Conservation (phyloP, 306 rosid species). For the Prunus kanzakura region DNA sequence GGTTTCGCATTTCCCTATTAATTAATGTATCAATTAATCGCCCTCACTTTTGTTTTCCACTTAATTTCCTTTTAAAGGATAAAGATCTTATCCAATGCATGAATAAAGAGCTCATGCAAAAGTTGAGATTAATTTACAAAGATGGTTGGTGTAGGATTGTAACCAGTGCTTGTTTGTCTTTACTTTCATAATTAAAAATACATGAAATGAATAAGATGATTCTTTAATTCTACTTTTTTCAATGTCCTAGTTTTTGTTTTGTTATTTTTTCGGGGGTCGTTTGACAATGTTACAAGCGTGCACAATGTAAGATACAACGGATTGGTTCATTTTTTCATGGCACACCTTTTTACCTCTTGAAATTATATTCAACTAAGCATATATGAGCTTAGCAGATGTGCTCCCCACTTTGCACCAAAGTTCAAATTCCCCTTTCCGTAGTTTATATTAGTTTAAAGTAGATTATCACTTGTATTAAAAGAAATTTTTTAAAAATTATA, state of each 20-base stretch:
- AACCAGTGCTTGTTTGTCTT: not conserved
- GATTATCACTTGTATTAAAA: no score
- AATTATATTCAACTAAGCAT: not conserved
- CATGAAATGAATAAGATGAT: not conserved
- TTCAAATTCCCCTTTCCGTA: accelerated
- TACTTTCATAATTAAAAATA: not conserved
- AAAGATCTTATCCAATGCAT: no score
- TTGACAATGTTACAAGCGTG: not conserved
- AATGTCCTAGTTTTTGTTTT: not conserved
- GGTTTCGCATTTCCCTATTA: no score
- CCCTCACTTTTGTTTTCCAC: no score
- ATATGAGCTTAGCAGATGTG: no score
- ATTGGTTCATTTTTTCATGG: conserved; percentile 30
- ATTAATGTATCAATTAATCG: no score
- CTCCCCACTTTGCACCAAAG: no score
- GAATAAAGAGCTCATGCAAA: not conserved
- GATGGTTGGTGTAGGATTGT: not conserved
- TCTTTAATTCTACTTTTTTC: not conserved
- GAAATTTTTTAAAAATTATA: not conserved
- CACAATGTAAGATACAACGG: conserved; percentile 36
- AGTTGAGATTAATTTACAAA: not conserved
- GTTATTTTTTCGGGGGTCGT: not conserved
- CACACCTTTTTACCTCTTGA: conserved; percentile 20
- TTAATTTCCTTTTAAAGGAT: no score
- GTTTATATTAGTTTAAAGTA: no score